A percentile compares a stretch with the other conserved stretches of the same genome.
These are phyloP conservation scores for Candida quercuum DNA, from an alignment of 805 yeast species.

Conservation along the genomic window DNA sequence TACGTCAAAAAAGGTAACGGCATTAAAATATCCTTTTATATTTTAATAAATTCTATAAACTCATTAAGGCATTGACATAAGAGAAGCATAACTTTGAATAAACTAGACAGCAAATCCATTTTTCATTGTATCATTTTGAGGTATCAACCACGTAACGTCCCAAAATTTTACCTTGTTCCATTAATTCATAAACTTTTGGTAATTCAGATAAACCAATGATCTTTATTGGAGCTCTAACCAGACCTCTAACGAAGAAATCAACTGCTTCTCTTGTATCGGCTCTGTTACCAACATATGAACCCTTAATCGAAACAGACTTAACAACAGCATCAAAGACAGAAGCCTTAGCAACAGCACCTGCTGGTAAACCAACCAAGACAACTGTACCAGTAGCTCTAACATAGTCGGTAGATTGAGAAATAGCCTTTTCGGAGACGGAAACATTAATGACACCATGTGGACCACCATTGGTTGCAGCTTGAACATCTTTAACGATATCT, in stretches of 20 bases:
- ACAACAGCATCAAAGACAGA: conserved; percentile 46
- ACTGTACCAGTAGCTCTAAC: conserved; percentile 57
- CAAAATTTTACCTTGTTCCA: conserved; percentile 71
- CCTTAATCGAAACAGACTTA: conserved; percentile 40
- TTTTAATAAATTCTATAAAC: too few species aligned
- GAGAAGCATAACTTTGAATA: conserved; percentile 49
- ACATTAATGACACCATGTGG: conserved; percentile 61
- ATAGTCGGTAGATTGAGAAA: conserved; percentile 43
- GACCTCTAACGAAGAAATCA: conserved; percentile 62
- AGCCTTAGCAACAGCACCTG: conserved; percentile 40
- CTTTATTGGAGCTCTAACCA: conserved; percentile 57
- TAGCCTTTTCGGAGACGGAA: conserved; percentile 50
- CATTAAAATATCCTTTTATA: too few species aligned
- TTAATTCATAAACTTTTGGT: conserved; percentile 45
- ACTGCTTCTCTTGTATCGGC: conserved; percentile 54
- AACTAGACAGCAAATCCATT: conserved; percentile 85
- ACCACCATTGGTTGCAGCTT: conserved; percentile 52
- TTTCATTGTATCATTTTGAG: conserved; percentile 50
- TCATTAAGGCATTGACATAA: too few species aligned
- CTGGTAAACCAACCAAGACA: conserved; percentile 57
- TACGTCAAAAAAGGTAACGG: too few species aligned
- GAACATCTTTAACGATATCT: conserved; percentile 42
- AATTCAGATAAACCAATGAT: conserved; percentile 50
- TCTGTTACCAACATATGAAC: conserved; percentile 25
- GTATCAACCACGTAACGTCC: conserved; percentile 90